phyloP scores from a whole-genome alignment of 441 rosid genomes.

The Metrosideros polymorpha region DNA sequence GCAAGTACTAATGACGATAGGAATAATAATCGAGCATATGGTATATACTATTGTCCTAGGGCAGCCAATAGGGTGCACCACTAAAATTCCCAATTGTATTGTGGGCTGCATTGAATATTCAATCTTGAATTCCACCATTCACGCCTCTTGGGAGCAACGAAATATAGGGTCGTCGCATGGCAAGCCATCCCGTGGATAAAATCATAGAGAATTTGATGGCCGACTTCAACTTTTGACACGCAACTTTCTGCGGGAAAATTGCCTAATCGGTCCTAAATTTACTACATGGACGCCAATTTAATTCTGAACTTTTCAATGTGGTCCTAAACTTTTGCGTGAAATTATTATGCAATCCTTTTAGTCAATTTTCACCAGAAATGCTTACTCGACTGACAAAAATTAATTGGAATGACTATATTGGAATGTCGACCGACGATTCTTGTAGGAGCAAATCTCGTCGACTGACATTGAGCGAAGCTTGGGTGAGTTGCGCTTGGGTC shows the following conservation, averaged over 20 bases:
- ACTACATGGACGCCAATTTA: no score
- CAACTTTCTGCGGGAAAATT: fast-evolving
- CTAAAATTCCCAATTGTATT: background rate
- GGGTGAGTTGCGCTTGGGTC: no score
- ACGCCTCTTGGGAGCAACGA: background rate
- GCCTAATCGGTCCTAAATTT: no score
- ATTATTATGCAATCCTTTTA: no score
- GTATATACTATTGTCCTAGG: background rate
- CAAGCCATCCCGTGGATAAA: background rate
- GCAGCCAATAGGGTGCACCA: background rate
- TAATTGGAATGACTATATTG: no score
- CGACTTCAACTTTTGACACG: background rate
- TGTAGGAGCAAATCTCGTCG: no score
- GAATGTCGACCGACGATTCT: no score
- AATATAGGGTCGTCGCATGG: background rate
- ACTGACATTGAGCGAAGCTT: no score
- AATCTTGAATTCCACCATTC: background rate
- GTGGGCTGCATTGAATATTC: background rate
- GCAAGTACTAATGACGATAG: background rate
- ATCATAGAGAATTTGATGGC: background rate
- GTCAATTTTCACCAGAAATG: no score
- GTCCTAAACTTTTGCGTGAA: no score
- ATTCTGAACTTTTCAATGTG: no score
- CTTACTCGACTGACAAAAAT: no score
- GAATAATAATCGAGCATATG: background rate